Percentiles rank a stretch among this genome's conserved stretches.
Conservation (phyloP, 1,139 yeast species). For the Yarrowia galli region DNA sequence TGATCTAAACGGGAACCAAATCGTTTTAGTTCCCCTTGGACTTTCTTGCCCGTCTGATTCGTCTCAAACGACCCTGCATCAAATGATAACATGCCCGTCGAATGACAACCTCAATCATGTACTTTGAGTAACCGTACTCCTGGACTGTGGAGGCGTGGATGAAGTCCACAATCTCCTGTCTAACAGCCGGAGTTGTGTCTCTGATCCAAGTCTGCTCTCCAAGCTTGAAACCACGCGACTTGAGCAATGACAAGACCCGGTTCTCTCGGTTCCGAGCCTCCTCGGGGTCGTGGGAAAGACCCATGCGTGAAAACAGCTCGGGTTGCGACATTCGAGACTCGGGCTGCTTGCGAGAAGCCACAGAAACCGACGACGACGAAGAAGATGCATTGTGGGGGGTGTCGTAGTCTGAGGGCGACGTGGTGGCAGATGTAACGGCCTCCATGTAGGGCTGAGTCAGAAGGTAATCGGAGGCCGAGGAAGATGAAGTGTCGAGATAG, state of each 20-base stretch:
- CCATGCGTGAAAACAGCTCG: slow-evolving; percentile 61
- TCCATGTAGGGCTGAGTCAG: slow-evolving; percentile 26
- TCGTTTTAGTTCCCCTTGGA: slow-evolving; percentile 5
- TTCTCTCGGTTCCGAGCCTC: slow-evolving; percentile 69
- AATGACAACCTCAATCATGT: slow-evolving; percentile 69
- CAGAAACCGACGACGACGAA: background rate
- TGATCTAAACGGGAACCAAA: too few relatives aligned
- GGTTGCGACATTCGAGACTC: slow-evolving; percentile 66
- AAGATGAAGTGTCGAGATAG: slow-evolving; percentile 4
- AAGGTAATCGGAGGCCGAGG: slow-evolving; percentile 9
- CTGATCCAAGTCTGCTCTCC: slow-evolving; percentile 85
- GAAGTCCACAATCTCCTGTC: slow-evolving; percentile 59
- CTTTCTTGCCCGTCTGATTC: slow-evolving; percentile 60
- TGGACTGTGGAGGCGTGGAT: slow-evolving; percentile 58
- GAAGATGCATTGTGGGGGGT: slow-evolving; percentile 35
- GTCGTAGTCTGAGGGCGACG: slow-evolving; percentile 32
- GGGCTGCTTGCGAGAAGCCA: slow-evolving; percentile 51
- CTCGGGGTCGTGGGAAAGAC: slow-evolving; percentile 59
- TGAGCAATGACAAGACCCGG: slow-evolving; percentile 64
- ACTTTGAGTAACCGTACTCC: slow-evolving; percentile 60
- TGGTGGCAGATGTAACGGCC: slow-evolving; percentile 9
- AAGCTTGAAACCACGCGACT: slow-evolving; percentile 67
- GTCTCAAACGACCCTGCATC: slow-evolving; percentile 80
- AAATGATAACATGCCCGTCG: slow-evolving; percentile 79
- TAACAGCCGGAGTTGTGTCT: slow-evolving; percentile 65